Conservation (phyloP, 257 asterid species). For the Leptodermis oblonga region DNA sequence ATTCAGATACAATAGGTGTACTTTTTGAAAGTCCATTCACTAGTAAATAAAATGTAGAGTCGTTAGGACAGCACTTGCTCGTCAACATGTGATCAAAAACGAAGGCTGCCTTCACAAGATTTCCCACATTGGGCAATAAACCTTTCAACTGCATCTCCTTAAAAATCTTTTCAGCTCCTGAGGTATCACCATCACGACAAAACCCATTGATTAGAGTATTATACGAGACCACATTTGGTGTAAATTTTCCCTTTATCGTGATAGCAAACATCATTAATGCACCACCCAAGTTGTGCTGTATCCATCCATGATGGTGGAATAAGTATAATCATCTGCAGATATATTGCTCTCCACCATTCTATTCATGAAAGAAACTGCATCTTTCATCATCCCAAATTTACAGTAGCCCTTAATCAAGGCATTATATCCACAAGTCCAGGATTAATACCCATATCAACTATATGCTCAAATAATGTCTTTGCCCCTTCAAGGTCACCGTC, state of each 20-base stretch:
- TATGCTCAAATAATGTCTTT: constrained; percentile 50
- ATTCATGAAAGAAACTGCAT: constrained; percentile 55
- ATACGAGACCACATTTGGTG: constrained; percentile 59
- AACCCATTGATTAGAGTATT: constrained; percentile 77
- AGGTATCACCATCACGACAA: constrained; percentile 47
- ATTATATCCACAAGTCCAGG: constrained; percentile 78
- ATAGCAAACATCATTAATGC: constrained; percentile 57
- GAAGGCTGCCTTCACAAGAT: constrained; percentile 55
- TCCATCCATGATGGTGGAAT: constrained; percentile 84
- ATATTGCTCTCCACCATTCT: constrained; percentile 48
- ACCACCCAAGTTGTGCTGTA: constrained; percentile 45
- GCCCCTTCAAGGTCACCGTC: constrained; percentile 64
- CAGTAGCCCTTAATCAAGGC: constrained; percentile 92
- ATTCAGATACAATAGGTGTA: constrained; percentile 13
- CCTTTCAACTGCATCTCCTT: constrained; percentile 50
- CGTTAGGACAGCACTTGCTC: constrained; percentile 67
- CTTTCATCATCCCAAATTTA: constrained; percentile 62
- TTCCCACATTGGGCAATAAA: constrained; percentile 66
- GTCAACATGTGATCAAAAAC: constrained; percentile 71
- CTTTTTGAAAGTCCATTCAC: constrained; percentile 64
- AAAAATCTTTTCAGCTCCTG: constrained; percentile 53
- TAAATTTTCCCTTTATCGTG: constrained; percentile 40
- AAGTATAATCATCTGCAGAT: constrained; percentile 66
- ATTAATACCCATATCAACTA: constrained; percentile 42
- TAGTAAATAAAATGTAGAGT: constrained; percentile 69